phyloP scores from a whole-genome alignment of 2,329 filamentous ascomycete genomes.

The Fusarium proliferatum region DNA sequence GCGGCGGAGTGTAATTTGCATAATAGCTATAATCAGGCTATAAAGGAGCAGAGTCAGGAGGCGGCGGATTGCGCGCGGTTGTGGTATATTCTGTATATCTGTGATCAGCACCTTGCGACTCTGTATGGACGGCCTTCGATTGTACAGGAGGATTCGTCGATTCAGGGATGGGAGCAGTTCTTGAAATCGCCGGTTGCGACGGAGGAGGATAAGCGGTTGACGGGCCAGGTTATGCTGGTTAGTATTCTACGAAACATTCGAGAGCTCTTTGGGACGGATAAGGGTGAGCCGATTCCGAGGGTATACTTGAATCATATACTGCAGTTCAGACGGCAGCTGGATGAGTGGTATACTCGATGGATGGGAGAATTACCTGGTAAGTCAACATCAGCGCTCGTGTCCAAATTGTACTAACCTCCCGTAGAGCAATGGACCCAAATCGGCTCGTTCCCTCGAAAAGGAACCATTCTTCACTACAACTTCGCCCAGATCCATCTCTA shows the following conservation, averaged over 20 bases:
- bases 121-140: constrained; percentile 69
- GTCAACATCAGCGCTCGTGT: not conserved
- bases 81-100: constrained; percentile 71
- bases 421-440: constrained; percentile 54
- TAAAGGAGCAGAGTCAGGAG: constrained; percentile 54
- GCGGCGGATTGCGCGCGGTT: constrained; percentile 65
- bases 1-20: constrained; percentile 61
- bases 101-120: constrained; percentile 71
- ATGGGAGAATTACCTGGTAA: constrained; percentile 48
- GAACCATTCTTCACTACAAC: constrained; percentile 55
- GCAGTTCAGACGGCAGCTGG: constrained; percentile 50
- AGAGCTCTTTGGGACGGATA: constrained; percentile 67
- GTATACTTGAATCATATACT: constrained; percentile 63
- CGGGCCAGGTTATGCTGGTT: constrained; percentile 69
- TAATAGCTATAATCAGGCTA: constrained; percentile 54
- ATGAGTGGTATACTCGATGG: constrained; percentile 54
- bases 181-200: constrained; percentile 63
- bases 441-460: constrained; percentile 55
- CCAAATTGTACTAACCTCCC: not conserved
- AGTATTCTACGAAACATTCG: constrained; percentile 67
- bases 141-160: constrained; percentile 67
- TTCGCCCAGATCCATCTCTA: constrained; percentile 57
- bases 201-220: constrained; percentile 65
- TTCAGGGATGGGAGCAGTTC: constrained; percentile 68
- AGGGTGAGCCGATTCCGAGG: constrained; percentile 62